Percentiles rank a stretch among this genome's conserved stretches.
Conservation (phyloP, 345 rosid species). For the Aquilaria malaccensis region DNA sequence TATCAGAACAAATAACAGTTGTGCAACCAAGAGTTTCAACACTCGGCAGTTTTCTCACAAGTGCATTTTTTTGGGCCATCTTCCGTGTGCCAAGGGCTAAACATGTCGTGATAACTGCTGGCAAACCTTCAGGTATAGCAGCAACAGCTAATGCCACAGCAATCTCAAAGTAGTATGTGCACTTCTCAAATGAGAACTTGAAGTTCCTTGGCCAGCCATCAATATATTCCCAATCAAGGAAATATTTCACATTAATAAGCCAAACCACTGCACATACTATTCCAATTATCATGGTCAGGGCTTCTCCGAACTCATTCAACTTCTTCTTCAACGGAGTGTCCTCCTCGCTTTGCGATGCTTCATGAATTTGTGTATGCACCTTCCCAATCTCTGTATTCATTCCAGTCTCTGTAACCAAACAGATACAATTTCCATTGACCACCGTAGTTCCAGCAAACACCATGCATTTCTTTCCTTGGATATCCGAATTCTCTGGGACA, state of each 20-base stretch:
- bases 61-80: conserved; percentile 97
- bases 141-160: conserved; percentile 97
- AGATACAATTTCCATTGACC: conserved; percentile 78
- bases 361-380: conserved; percentile 94
- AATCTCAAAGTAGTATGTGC: conserved; percentile 96
- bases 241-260: conserved; percentile 91
- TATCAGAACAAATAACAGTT: conserved; percentile 88
- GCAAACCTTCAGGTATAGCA: conserved; percentile 96
- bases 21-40: conserved; percentile 98
- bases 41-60: conserved; percentile 87
- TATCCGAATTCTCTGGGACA: conserved; percentile 60
- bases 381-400: conserved; percentile 87
- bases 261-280: conserved; percentile 77
- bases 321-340: conserved; percentile 95
- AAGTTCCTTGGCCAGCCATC: conserved; percentile 89
- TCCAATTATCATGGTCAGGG: conserved; percentile 74
- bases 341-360: conserved; percentile 75
- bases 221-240: conserved; percentile 85
- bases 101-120: conserved; percentile 95
- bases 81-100: conserved; percentile 92
- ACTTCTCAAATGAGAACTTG: conserved; percentile 90
- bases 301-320: conserved; percentile 83
- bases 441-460: conserved; percentile 85
- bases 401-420: conserved; percentile 74
- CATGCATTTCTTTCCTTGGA: conserved; percentile 88